Percentiles rank a stretch among this genome's conserved stretches.
Evolutionary conservation across 768 basidiomycete genomes (phyloP).

Genomic region (Multifurca ochricompacta): DNA sequence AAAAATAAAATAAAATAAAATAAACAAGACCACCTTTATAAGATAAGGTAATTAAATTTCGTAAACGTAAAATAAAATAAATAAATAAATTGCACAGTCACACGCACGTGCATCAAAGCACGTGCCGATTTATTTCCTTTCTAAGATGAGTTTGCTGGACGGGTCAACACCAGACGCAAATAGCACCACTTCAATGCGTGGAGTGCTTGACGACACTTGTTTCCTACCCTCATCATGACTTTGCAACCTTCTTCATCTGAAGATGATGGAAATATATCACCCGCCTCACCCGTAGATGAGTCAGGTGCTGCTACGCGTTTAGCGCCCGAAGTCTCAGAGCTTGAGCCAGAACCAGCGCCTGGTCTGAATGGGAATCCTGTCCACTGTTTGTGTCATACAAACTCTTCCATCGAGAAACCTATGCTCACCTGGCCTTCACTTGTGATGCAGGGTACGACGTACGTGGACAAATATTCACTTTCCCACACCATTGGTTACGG

Average conservation of each 20-base stretch:
- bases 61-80: not conserved
- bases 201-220: not conserved
- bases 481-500: not conserved
- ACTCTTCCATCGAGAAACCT: conserved; percentile 12
- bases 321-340: conserved; percentile 41
- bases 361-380: conserved; percentile 71
- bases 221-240: conserved; percentile 1
- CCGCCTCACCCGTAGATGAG: conserved; percentile 47
- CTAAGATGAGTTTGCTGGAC: not conserved
- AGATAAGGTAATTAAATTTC: not conserved
- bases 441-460: conserved; percentile 70
- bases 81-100: not conserved
- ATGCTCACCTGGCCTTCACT: conserved; percentile 9
- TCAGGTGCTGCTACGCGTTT: conserved; percentile 46
- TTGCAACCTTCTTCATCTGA: conserved; percentile 18
- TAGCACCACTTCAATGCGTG: not conserved
- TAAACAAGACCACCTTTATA: not conserved
- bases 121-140: not conserved
- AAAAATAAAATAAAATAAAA: not conserved
- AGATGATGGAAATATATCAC: conserved; percentile 32
- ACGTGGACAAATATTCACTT: conserved; percentile 30
- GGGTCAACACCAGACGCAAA: not conserved
- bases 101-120: conserved; percentile 6
- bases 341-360: conserved; percentile 63
- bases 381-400: conserved; percentile 52